phyloP scores from a whole-genome alignment of 441 rosid species.

The Pelargonium cotyledonis region DNA sequence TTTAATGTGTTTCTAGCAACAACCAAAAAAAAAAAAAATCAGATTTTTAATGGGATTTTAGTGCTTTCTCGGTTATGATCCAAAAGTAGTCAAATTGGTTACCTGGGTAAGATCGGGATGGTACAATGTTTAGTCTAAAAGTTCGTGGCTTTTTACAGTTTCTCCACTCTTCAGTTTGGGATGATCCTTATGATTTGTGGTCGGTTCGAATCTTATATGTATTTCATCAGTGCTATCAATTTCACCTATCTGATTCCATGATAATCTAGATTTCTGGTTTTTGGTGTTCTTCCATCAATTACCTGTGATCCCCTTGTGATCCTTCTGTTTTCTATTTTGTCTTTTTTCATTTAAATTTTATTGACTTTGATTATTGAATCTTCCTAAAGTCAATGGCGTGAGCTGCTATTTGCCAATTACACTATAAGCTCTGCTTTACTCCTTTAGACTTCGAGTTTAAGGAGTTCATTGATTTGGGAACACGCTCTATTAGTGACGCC shows the following conservation, averaged over 20 bases:
- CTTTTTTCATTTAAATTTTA: background rate
- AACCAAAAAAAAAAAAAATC: background rate
- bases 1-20: background rate
- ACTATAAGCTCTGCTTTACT: background rate
- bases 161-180: background rate
- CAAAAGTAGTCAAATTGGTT: background rate
- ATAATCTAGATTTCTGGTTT: background rate
- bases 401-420: background rate
- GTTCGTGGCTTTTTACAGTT: background rate
- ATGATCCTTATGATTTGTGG: background rate
- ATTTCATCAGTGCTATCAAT: too few relatives aligned
- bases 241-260: background rate
- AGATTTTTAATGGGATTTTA: constrained; percentile 1
- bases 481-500: background rate
- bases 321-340: background rate
- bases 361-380: background rate
- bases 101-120: background rate
- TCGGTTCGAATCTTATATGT: too few relatives aligned
- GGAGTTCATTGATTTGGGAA: background rate
- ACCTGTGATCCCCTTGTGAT: background rate
- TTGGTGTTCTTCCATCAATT: background rate
- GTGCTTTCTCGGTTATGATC: constrained; percentile 1
- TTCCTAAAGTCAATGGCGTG: constrained; percentile 6
- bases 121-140: background rate
- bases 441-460: background rate